Evolutionary conservation across 2,329 filamentous ascomycete species (phyloP), one percentile per base, ranked within the genome.

Genomic region (Sporothrix dimorphospora): DNA sequence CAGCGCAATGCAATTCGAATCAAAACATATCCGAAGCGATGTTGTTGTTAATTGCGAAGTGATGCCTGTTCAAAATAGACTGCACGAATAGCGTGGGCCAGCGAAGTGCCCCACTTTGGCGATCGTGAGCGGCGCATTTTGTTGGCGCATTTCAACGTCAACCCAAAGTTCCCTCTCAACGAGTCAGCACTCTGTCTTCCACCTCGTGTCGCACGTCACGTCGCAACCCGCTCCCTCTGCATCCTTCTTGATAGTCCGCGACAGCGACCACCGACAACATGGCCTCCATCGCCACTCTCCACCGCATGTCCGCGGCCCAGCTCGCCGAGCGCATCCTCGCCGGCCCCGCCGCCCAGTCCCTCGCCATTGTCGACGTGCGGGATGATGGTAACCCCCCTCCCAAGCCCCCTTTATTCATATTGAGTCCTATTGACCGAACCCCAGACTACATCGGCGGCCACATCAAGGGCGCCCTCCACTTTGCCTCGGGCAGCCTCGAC

Each of bases 361-460:
- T 94, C 72, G 93, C 93, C 11, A 85, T 98, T 49, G 87, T 98
- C 72, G 96, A 98, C 80, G 96, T 98, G 8, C 90, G 96, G 72
- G 96, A 98, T 80, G 90, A 90, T 76, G 91, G 91, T 92, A 81
- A n/a, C n/a, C n/a, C n/a, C 71, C 2, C 27, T 34, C 40, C 49
- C 63, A 55, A 49, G 12, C 16, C 19, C 59, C n/a, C 21, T 42
- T 21, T 1, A n/a, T 65, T 30, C 61, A 3, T 8, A 12, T 42
- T 14, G 42, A 24, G 27, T 57, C 47, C 19, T 73, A 3, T 59
- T 73, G 30, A 47, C 63, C 9, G 30, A 24, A 0, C 27, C 2
- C 11, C 76, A 94, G 95, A 98, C 82, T 90, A 96, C 81, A 87
- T 98, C 65, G 95, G 95, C 76, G 95, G 95, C 42, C 94, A 98